Evolutionary conservation across 139 green algal genomes (phyloP), one percentile per base, ranked within the genome.

Genomic region (Coelastrella sp.): DNA sequence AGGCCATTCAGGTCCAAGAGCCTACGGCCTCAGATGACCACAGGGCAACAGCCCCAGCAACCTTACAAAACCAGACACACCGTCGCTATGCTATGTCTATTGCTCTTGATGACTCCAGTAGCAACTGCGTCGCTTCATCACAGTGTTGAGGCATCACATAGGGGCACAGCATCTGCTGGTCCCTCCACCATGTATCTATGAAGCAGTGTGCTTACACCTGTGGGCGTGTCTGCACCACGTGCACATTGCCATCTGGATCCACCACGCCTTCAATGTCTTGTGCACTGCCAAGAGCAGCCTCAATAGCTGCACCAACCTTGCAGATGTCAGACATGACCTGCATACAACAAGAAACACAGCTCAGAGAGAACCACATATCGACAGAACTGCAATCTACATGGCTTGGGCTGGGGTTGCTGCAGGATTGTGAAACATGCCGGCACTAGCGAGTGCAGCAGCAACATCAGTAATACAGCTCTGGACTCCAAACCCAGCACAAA

Each of bases 231-330:
- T 99, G 98, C 90, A 99, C 98, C 5, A 99, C 95, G 5, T 95
- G 97, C 66, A 99, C 93, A 32, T 91, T 90, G 74, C 96, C 96
- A 66, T 99, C 96, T 0, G 91, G 90, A 60, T 95, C 96, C 61
- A 99, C 95, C 59, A 97, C 96, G 4, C 98, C 98, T 93, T 99
- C 98, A 71, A 99, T 95, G 89, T 99, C 98, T 93, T 99, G 97
- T 20, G 93, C 91, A 19, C 82, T 92, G 71, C 95, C 96, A 65
- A 99, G 91, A 16, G 96, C 96, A 61, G 95, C 66, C 93, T 99
- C 98, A 74, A 99, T 97, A 22, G 96, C 96, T 5, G 92, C 82
- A 10, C 97, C 98, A 32, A 97, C 95, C 86, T 94, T 93, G 57
- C 68, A 86, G 80, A 91, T 91, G 87, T 91, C 87, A 54, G 61